phyloP scores from a whole-genome alignment of 352 stramenopile genomes.

The Globisporangium perplexum region DNA sequence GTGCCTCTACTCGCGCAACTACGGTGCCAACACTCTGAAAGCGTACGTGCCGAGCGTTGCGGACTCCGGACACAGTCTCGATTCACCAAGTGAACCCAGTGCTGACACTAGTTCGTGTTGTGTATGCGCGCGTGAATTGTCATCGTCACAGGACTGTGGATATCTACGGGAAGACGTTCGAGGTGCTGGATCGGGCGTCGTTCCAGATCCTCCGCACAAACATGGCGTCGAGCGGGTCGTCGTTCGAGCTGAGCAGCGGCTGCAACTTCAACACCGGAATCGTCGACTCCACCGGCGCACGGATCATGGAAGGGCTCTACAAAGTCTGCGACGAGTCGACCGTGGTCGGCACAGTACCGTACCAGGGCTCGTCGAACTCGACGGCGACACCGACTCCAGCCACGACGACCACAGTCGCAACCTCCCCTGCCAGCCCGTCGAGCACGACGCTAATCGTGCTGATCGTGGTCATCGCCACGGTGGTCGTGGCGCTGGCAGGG shows the following conservation, averaged over 20 bases:
- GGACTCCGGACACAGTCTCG: background rate
- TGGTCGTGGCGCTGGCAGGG: conserved; percentile 29
- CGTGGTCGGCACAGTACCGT: background rate
- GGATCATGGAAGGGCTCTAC: conserved; percentile 11
- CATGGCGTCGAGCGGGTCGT: conserved; percentile 2
- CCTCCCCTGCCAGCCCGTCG: conserved; percentile 1
- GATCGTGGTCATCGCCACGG: conserved; percentile 33
- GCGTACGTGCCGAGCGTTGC: conserved; percentile 25
- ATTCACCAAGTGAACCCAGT: background rate
- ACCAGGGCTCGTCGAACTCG: background rate
- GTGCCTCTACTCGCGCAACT: conserved; percentile 27
- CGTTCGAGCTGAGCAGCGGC: conserved; percentile 7
- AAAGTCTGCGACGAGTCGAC: conserved; percentile 14
- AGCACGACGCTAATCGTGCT: conserved; percentile 45
- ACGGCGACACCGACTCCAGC: background rate
- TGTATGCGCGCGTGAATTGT: background rate
- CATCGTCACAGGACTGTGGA: conserved; percentile 9
- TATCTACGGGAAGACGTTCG: conserved; percentile 7
- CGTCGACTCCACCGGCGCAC: conserved; percentile 2
- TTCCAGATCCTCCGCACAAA: conserved; percentile 9
- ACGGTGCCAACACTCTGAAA: conserved; percentile 9
- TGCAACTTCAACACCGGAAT: conserved; percentile 13
- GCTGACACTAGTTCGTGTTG: background rate
- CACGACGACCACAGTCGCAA: background rate
- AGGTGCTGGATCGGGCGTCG: conserved; percentile 7